Conservation (phyloP, 1,284 basidiomycete species). For the Heterobasidion annosum region DNA sequence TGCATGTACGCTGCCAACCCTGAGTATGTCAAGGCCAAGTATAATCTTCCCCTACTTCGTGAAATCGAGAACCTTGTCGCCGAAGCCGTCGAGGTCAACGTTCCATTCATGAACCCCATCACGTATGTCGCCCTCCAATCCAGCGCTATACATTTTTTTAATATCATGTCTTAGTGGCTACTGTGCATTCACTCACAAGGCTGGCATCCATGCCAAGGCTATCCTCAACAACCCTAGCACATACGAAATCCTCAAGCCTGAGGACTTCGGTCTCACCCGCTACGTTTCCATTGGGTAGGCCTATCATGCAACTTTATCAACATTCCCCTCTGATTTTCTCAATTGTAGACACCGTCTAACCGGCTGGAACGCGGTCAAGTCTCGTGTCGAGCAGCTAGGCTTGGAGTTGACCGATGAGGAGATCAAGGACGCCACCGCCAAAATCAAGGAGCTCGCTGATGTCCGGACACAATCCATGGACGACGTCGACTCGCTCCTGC, state of each 20-base stretch:
- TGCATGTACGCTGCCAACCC: slow-evolving; percentile 96
- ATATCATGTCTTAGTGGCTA: slow-evolving; percentile 60
- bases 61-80: slow-evolving; percentile 99
- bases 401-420: slow-evolving; percentile 81
- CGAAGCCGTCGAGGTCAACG: slow-evolving; percentile 96
- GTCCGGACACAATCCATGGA: slow-evolving; percentile 98
- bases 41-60: slow-evolving; percentile 94
- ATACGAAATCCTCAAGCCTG: slow-evolving; percentile 96
- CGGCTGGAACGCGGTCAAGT: slow-evolving; percentile 99
- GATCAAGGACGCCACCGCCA: slow-evolving; percentile 97
- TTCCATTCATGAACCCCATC: slow-evolving; percentile 95
- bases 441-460: slow-evolving; percentile 99
- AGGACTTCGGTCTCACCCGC: slow-evolving; percentile 96
- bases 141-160: slow-evolving; percentile 15
- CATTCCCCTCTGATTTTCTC: slow-evolving; percentile 4
- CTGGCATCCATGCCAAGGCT: slow-evolving; percentile 99
- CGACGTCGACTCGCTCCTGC: slow-evolving; percentile 94
- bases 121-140: slow-evolving; percentile 36
- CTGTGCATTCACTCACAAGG: slow-evolving; percentile 99
- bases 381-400: slow-evolving; percentile 94
- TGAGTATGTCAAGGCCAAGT: slow-evolving; percentile 99
- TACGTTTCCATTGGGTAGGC: slow-evolving; percentile 94
- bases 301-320: background rate
- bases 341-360: slow-evolving; percentile 76
- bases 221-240: slow-evolving; percentile 99